Percentiles rank a stretch among this genome's conserved stretches.
phyloP scores from a whole-genome alignment of 176 grass and related monocot species.

The Raddia guianensis region DNA sequence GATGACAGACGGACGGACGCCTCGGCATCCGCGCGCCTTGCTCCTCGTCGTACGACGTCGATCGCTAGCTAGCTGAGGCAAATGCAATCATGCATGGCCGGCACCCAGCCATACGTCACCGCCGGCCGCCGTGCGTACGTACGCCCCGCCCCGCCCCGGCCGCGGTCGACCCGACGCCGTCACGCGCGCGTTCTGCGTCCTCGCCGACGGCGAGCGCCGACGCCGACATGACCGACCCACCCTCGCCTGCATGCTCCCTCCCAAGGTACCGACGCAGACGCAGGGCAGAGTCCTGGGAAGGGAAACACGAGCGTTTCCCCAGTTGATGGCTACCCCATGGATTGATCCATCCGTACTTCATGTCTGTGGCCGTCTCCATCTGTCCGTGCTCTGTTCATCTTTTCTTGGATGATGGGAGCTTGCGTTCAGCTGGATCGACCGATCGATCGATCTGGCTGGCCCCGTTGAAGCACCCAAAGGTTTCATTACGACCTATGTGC shows the following conservation, averaged over 20 bases:
- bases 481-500: background rate
- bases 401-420: background rate
- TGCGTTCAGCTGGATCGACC: background rate
- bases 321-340: slow-evolving; percentile 22
- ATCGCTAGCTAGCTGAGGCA: background rate
- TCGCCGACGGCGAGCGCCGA: background rate
- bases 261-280: background rate
- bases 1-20: background rate
- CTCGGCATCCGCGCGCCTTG: slow-evolving; percentile 1
- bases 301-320: slow-evolving; percentile 17
- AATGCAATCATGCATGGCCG: slow-evolving; percentile 12
- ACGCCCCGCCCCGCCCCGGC: background rate
- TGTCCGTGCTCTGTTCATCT: background rate
- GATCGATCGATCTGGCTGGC: background rate
- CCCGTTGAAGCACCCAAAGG: background rate
- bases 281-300: too few species aligned
- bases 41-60: background rate
- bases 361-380: background rate
- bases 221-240: slow-evolving; percentile 20
- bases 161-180: background rate
- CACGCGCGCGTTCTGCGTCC: too few species aligned
- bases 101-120: background rate
- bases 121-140: background rate
- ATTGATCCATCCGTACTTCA: background rate
- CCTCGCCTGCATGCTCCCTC: background rate